These are phyloP conservation scores for Cryptosporidium andersoni DNA, from an alignment of 169 alveolate genomes.

Conservation along the genomic window DNA sequence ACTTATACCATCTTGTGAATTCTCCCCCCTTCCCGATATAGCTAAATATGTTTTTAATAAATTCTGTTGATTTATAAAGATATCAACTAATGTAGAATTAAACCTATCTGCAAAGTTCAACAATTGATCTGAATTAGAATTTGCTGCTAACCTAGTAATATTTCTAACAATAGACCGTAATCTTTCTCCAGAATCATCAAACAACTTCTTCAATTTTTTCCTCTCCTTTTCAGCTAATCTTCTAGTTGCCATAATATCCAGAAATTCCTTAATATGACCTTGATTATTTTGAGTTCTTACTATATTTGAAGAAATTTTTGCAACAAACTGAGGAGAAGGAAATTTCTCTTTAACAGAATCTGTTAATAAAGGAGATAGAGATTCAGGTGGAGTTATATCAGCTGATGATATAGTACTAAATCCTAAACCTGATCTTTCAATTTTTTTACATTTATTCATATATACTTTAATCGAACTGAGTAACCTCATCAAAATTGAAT, in stretches of 20 bases:
- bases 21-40: slow-evolving; percentile 28
- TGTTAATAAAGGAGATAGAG: slow-evolving; percentile 56
- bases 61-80: neutral
- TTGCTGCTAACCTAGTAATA: slow-evolving; percentile 6
- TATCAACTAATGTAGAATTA: neutral
- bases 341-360: slow-evolving; percentile 9
- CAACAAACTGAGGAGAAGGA: slow-evolving; percentile 41
- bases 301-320: slow-evolving; percentile 31
- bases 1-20: slow-evolving; percentile 52
- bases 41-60: slow-evolving; percentile 17
- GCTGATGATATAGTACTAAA: neutral
- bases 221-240: slow-evolving; percentile 28
- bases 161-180: neutral
- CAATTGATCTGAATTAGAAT: slow-evolving; percentile 4
- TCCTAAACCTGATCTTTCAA: slow-evolving; percentile 21
- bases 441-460: slow-evolving; percentile 1
- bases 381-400: slow-evolving; percentile 19
- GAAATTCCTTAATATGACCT: slow-evolving; percentile 11
- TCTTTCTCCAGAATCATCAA: slow-evolving; percentile 33
- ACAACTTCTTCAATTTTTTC: slow-evolving; percentile 24
- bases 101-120: slow-evolving; percentile 16
- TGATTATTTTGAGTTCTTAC: slow-evolving; percentile 44
- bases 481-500: slow-evolving; percentile 6
- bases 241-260: neutral
- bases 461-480: slow-evolving; percentile 5